phyloP scores from a whole-genome alignment of 148 eudicot species.

The Amaranthus hypochondriacus region DNA sequence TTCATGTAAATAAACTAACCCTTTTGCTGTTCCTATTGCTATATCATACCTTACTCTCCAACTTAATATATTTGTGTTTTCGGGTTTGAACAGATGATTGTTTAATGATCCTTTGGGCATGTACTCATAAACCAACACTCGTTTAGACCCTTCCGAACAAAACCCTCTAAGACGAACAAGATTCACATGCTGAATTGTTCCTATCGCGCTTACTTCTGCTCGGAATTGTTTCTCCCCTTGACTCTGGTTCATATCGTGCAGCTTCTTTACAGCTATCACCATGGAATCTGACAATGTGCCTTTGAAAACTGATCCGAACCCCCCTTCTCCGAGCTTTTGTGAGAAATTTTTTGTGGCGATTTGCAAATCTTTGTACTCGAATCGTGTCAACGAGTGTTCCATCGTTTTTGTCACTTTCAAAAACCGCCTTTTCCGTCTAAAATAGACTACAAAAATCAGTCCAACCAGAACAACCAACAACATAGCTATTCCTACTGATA shows the following conservation, averaged over 20 bases:
- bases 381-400: conserved; percentile 46
- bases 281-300: conserved; percentile 52
- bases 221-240: conserved; percentile 66
- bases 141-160: conserved; percentile 41
- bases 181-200: conserved; percentile 62
- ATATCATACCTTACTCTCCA: conserved; percentile 50
- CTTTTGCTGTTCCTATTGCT: conserved; percentile 43
- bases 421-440: conserved; percentile 26
- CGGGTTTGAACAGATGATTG: conserved; percentile 34
- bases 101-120: conserved; percentile 54
- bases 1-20: conserved; percentile 43
- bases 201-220: conserved; percentile 63
- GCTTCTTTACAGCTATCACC: conserved; percentile 54
- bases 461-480: conserved; percentile 11
- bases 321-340: conserved; percentile 57
- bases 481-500: conserved; percentile 1
- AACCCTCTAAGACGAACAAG: conserved; percentile 63
- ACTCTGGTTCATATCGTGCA: conserved; percentile 35
- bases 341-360: conserved; percentile 56
- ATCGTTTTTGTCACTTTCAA: conserved; percentile 22
- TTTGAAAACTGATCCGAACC: conserved; percentile 61
- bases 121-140: conserved; percentile 56
- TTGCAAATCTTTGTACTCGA: conserved; percentile 47
- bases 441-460: conserved; percentile 11
- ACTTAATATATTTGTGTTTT: conserved; percentile 18